Percentiles rank a stretch among this genome's conserved stretches.
Conservation (phyloP, 371 early-diverging fungal genomes). For the Haplosporangium sp. region DNA sequence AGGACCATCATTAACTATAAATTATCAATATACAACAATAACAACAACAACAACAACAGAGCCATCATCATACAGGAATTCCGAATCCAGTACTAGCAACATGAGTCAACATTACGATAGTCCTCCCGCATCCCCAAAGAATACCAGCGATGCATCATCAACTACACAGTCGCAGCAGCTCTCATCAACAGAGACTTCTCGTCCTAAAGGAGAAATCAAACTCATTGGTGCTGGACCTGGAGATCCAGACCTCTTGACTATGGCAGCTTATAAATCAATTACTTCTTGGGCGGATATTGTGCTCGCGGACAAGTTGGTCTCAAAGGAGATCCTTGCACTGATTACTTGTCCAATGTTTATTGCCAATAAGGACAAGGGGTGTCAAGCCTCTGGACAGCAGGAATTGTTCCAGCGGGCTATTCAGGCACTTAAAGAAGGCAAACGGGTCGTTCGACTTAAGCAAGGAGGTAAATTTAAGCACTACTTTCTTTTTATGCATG, state of each 20-base stretch:
- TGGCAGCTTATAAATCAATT: constrained; percentile 78
- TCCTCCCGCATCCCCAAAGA: constrained; percentile 46
- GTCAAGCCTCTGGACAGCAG: constrained; percentile 84
- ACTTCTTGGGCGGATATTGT: constrained; percentile 80
- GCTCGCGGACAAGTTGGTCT: constrained; percentile 87
- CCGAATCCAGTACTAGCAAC: background rate
- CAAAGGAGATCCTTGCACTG: constrained; percentile 73
- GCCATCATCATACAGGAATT: background rate
- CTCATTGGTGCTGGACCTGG: constrained; percentile 91
- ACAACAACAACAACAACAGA: background rate
- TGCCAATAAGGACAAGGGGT: constrained; percentile 81
- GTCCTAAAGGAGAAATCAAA: constrained; percentile 39
- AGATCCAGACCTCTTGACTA: constrained; percentile 83
- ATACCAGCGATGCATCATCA: background rate
- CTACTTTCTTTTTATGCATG: background rate
- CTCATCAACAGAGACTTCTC: background rate
- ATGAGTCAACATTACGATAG: constrained; percentile 39
- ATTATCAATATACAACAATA: background rate
- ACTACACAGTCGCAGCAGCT: background rate
- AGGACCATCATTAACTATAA: background rate
- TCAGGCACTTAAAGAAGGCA: constrained; percentile 71
- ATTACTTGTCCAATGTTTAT: constrained; percentile 68
- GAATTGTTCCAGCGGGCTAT: constrained; percentile 80
- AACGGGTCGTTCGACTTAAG: constrained; percentile 87
- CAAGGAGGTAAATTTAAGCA: constrained; percentile 68